phyloP scores from a whole-genome alignment of 1,284 basidiomycete species.

The Melampsora medusae region DNA sequence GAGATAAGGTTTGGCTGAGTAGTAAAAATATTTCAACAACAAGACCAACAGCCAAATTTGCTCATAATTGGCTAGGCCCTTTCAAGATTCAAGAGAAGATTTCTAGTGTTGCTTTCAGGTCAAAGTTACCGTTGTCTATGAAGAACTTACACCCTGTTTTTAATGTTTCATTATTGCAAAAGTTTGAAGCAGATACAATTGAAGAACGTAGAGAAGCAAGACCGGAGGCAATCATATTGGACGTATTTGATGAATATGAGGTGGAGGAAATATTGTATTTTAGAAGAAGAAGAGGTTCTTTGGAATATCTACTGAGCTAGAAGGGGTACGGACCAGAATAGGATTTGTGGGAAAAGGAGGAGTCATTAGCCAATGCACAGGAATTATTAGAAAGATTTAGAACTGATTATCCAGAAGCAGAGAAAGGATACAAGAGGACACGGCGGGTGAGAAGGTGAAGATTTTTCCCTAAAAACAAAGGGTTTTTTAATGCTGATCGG shows the following conservation, averaged over 20 bases:
- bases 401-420: no score
- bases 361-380: background rate
- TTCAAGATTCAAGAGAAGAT: background rate
- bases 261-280: background rate
- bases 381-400: no score
- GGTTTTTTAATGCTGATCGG: no score
- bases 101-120: background rate
- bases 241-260: no score
- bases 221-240: background rate
- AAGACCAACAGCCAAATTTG: background rate
- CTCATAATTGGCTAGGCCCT: background rate
- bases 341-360: background rate
- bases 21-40: conserved; percentile 2
- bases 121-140: background rate
- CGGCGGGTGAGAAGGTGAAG: no score
- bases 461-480: no score
- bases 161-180: background rate
- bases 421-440: no score
- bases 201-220: no score
- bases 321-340: background rate
- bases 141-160: no score
- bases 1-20: background rate
- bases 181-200: background rate
- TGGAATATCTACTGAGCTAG: background rate
- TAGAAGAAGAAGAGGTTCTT: no score